These are phyloP conservation scores for Penicillium samsonianum DNA, from an alignment of 495 filamentous ascomycete genomes.

Conservation along the genomic window DNA sequence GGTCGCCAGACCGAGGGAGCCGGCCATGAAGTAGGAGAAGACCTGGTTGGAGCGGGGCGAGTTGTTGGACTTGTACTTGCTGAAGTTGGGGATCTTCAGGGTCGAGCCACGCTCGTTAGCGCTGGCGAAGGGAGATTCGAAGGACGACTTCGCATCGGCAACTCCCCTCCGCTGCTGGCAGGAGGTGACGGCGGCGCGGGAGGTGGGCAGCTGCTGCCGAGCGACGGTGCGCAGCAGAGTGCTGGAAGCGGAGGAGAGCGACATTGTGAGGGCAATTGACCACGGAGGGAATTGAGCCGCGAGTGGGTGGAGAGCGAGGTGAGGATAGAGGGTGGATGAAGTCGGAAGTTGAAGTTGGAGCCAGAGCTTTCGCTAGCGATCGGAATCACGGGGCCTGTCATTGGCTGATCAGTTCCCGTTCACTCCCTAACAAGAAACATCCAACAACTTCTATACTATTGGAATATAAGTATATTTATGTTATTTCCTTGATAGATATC, in stretches of 20 bases:
- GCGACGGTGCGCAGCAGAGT: conserved; percentile 53
- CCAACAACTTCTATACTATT: conserved; percentile 4
- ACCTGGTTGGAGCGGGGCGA: conserved; percentile 70
- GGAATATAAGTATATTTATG: not conserved
- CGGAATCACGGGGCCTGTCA: conserved; percentile 48
- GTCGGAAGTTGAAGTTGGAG: conserved; percentile 46
- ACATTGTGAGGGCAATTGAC: conserved; percentile 48
- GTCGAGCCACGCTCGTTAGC: conserved; percentile 48
- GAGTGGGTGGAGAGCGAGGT: conserved; percentile 26
- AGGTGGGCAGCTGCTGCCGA: conserved; percentile 48
- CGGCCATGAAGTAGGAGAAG: conserved; percentile 98
- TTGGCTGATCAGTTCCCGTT: conserved; percentile 40
- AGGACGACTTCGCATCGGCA: conserved; percentile 49
- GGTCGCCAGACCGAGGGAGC: conserved; percentile 84
- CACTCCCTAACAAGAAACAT: conserved; percentile 15
- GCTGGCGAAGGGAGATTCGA: conserved; percentile 53
- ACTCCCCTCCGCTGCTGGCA: conserved; percentile 52
- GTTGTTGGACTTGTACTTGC: conserved; percentile 75
- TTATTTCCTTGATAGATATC: not conserved
- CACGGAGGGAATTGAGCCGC: conserved; percentile 39
- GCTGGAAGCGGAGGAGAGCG: conserved; percentile 50
- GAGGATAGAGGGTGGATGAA: conserved; percentile 40
- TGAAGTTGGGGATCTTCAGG: conserved; percentile 83
- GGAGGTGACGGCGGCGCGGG: conserved; percentile 49
- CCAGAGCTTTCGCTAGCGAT: conserved; percentile 51